phyloP scores from a whole-genome alignment of 2,329 filamentous ascomycete species.

The Knufia fluminis region DNA sequence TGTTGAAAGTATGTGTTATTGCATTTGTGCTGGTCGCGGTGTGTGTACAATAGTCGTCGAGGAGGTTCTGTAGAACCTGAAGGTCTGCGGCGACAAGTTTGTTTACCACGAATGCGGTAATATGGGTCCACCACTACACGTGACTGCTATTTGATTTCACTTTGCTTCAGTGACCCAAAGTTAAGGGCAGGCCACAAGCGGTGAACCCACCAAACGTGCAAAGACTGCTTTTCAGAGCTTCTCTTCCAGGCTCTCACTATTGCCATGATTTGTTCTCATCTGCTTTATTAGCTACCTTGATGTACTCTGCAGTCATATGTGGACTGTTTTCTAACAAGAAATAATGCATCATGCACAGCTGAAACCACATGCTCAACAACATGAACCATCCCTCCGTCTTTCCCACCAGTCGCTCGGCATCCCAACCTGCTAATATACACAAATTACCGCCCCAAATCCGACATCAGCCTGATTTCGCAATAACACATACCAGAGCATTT shows the following conservation, averaged over 20 bases:
- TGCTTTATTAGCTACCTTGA: conserved; percentile 5
- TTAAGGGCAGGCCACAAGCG: no score
- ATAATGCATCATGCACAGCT: neutral
- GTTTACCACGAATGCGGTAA: conserved; percentile 5
- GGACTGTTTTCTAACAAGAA: conserved; percentile 1
- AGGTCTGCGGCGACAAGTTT: neutral
- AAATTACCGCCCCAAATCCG: neutral
- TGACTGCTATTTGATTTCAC: no score
- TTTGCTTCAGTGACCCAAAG: no score
- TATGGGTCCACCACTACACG: neutral
- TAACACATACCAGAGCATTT: neutral
- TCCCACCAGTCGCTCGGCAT: neutral
- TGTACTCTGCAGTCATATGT: neutral
- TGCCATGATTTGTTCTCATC: neutral
- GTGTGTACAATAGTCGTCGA: neutral
- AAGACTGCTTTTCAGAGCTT: no score
- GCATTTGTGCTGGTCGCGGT: neutral
- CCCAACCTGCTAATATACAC: conserved; percentile 6
- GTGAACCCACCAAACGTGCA: no score
- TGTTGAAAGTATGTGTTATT: conserved; percentile 1
- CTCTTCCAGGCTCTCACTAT: neutral
- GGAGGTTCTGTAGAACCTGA: no score
- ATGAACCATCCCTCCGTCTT: neutral
- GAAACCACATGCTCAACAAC: neutral
- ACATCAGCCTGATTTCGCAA: neutral